A percentile compares a stretch with the other conserved stretches of the same genome.
These are phyloP conservation scores for Lachancea dasiensis DNA, from an alignment of 805 yeast genomes.

Conservation along the genomic window DNA sequence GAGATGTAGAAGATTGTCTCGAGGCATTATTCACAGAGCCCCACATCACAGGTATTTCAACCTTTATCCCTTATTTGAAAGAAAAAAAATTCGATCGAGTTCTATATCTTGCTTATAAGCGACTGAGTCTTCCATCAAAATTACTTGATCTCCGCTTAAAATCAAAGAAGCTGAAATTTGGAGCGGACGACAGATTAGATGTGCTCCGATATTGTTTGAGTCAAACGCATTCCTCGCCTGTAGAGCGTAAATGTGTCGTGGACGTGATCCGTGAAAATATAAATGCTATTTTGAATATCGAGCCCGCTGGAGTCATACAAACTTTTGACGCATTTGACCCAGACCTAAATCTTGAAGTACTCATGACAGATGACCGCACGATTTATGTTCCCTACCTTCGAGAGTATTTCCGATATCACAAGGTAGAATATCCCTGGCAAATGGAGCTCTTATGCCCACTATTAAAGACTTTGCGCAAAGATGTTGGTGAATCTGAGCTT, in stretches of 20 bases:
- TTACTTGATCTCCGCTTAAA: constrained; percentile 12
- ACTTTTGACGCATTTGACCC: constrained; percentile 17
- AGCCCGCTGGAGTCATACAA: constrained; percentile 9
- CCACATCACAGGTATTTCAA: constrained; percentile 49
- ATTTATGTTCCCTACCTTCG: constrained; percentile 19
- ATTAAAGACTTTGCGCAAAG: constrained; percentile 17
- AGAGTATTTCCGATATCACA: constrained; percentile 10
- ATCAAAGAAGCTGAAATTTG: constrained; percentile 5
- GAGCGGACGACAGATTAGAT: neutral
- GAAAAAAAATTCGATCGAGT: constrained; percentile 20
- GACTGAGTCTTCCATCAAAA: constrained; percentile 12
- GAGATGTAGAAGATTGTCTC: no score
- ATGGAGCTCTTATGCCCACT: constrained; percentile 12
- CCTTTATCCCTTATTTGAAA: constrained; percentile 31
- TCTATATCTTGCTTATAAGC: constrained; percentile 21
- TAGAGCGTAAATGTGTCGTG: constrained; percentile 9
- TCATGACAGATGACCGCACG: constrained; percentile 4
- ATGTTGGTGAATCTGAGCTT: constrained; percentile 10
- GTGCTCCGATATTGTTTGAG: constrained; percentile 5
- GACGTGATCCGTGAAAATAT: constrained; percentile 16
- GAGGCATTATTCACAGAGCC: constrained; percentile 50
- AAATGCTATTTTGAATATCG: constrained; percentile 6
- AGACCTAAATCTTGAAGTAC: constrained; percentile 17
- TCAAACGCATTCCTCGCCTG: constrained; percentile 7
- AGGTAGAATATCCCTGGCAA: neutral